A percentile compares a stretch with the other conserved stretches of the same genome.
Evolutionary conservation across 2,329 filamentous ascomycete species (phyloP).

Genomic region (Dactylellina cionopaga): DNA sequence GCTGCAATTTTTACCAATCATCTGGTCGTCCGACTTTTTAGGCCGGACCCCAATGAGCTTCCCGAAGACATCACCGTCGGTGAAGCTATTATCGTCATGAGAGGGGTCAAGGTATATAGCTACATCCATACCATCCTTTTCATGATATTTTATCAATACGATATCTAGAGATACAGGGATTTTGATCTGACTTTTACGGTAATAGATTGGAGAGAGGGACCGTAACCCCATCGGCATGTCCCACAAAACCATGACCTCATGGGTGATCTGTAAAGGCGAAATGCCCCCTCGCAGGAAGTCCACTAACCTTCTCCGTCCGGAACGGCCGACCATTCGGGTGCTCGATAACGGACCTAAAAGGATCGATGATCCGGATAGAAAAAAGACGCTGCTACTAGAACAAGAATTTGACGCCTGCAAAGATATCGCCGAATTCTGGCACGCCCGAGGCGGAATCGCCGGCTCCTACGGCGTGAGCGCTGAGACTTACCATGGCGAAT

Average conservation of each 20-base stretch:
- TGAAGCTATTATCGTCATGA: conserved; percentile 28
- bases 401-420: conserved; percentile 37
- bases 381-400: conserved; percentile 5
- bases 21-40: conserved; percentile 23
- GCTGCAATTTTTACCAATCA: conserved; percentile 18
- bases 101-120: conserved; percentile 18
- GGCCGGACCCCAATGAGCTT: conserved; percentile 10
- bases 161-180: neutral
- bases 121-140: neutral
- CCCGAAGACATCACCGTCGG: conserved; percentile 13
- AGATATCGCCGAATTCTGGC: conserved; percentile 36
- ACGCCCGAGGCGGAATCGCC: conserved; percentile 19
- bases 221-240: conserved; percentile 26
- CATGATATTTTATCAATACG: neutral
- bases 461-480: conserved; percentile 25
- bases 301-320: neutral
- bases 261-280: conserved; percentile 36
- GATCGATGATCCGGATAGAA: conserved; percentile 14
- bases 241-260: conserved; percentile 9
- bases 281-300: conserved; percentile 7
- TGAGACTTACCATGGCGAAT: conserved; percentile 5
- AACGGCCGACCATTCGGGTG: conserved; percentile 18
- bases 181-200: neutral
- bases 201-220: conserved; percentile 9
- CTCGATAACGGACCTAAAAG: conserved; percentile 22